Evolutionary conservation across 306 rosid species (phyloP).

Genomic region (Vigna radiata): DNA sequence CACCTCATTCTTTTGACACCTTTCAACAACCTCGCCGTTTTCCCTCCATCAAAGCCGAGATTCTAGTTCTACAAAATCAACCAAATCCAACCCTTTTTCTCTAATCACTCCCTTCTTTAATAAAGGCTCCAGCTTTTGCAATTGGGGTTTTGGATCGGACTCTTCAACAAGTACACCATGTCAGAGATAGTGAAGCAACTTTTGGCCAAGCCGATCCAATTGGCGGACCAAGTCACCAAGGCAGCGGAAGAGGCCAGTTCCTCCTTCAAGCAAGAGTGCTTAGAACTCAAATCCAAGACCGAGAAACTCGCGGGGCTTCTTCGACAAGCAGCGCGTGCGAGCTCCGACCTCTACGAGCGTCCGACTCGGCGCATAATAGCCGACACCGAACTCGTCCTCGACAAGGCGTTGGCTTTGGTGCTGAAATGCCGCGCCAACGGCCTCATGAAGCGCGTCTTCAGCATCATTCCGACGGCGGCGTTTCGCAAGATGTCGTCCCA

Average conservation of each 20-base stretch:
- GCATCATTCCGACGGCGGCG: constrained; percentile 79
- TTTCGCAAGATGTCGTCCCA: constrained; percentile 77
- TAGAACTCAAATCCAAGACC: constrained; percentile 71
- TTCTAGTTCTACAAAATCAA: not conserved
- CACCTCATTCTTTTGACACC: constrained; percentile 7
- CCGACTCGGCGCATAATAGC: constrained; percentile 80
- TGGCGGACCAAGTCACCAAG: constrained; percentile 78
- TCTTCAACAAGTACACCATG: constrained; percentile 42
- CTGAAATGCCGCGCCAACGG: constrained; percentile 79
- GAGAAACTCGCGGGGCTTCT: constrained; percentile 78
- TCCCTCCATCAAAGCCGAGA: constrained; percentile 42
- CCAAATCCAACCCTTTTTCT: not conserved
- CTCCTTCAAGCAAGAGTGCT: constrained; percentile 63
- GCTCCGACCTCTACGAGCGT: constrained; percentile 86
- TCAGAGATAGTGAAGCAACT: constrained; percentile 78
- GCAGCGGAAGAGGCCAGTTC: constrained; percentile 73
- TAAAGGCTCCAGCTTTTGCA: not conserved
- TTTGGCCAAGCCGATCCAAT: constrained; percentile 77
- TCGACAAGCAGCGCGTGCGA: constrained; percentile 84
- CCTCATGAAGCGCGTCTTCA: constrained; percentile 78
- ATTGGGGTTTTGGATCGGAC: constrained; percentile 38
- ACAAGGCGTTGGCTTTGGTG: constrained; percentile 62
- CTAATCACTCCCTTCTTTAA: not conserved
- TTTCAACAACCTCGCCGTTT: constrained; percentile 28
- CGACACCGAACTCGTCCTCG: constrained; percentile 80